Percentiles rank a stretch among this genome's conserved stretches.
Conservation (phyloP, 1,284 basidiomycete species). For the Marasmius oreades region DNA sequence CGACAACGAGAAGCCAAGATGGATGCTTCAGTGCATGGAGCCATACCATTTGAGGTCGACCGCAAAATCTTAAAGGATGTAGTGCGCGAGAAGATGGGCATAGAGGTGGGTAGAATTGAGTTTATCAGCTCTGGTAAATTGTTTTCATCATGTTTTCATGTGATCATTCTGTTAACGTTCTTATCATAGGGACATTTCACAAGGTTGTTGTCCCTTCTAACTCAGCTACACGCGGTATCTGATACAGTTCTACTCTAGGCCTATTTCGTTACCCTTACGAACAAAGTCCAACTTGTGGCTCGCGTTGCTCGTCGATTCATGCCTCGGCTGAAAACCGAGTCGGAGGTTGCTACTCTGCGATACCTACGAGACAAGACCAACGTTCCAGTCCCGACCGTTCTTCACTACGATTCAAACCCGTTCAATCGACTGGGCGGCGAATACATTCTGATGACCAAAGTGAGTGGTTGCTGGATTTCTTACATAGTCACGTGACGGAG, state of each 20-base stretch:
- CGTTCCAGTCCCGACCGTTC: conserved; percentile 70
- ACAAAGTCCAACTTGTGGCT: conserved; percentile 61
- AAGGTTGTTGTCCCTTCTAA: conserved; percentile 41
- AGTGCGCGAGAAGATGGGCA: conserved; percentile 62
- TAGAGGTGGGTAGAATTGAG: conserved; percentile 62
- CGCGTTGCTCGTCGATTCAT: conserved; percentile 79
- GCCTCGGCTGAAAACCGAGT: conserved; percentile 78
- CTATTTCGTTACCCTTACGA: conserved; percentile 66
- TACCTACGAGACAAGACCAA: conserved; percentile 66
- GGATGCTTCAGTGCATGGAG: conserved; percentile 54
- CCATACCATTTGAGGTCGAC: conserved; percentile 68
- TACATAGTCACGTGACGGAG: conserved; percentile 6
- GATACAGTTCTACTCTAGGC: conserved; percentile 42
- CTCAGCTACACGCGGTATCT: background rate
- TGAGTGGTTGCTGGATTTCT: conserved; percentile 27
- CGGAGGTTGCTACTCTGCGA: conserved; percentile 76
- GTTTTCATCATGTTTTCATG: background rate
- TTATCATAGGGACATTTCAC: conserved; percentile 64
- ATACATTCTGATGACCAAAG: conserved; percentile 82
- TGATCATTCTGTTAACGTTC: conserved; percentile 9
- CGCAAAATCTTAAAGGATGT: conserved; percentile 68
- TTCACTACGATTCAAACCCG: conserved; percentile 75
- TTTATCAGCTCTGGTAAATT: conserved; percentile 71
- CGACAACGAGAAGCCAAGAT: conserved; percentile 55
- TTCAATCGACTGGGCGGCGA: conserved; percentile 80